Evolutionary conservation across 2,329 filamentous ascomycete genomes (phyloP).

Genomic region (Penicillium decumbens): DNA sequence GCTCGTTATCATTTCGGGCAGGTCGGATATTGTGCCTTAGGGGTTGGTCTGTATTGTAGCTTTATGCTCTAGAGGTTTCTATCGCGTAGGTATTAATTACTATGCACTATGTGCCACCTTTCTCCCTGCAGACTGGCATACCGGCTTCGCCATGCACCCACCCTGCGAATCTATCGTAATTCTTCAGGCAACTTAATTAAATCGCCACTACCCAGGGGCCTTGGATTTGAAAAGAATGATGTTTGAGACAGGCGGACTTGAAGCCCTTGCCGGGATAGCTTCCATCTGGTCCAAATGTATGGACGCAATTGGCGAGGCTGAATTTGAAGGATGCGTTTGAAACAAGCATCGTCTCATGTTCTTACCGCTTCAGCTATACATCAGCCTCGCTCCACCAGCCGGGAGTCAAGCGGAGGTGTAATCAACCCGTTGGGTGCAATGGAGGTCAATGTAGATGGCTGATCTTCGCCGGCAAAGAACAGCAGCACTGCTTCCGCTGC

Average conservation of each 20-base stretch:
- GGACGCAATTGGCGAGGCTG: not conserved
- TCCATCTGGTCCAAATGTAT: not conserved
- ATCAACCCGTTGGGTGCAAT: conserved; percentile 16
- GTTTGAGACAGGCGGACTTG: not conserved
- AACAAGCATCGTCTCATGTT: not conserved
- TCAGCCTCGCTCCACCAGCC: not conserved
- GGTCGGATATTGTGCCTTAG: not conserved
- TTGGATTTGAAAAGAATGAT: not conserved
- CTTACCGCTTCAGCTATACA: not conserved
- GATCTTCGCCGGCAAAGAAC: conserved; percentile 27
- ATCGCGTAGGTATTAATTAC: not conserved
- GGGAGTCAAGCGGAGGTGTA: conserved; percentile 20
- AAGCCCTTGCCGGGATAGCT: not conserved
- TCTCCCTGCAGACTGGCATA: not conserved
- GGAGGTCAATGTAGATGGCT: not conserved
- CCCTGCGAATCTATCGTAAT: not conserved
- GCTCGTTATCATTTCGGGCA: not conserved
- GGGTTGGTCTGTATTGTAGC: not conserved
- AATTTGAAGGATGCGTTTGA: not conserved
- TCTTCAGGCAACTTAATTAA: not conserved
- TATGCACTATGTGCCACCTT: not conserved
- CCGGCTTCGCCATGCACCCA: not conserved
- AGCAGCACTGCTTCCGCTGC: conserved; percentile 33
- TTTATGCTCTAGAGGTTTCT: not conserved
- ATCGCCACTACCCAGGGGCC: conserved; percentile 1